These are phyloP conservation scores for Cydonia oblonga DNA, from an alignment of 331 rosid genomes.

Conservation along the genomic window DNA sequence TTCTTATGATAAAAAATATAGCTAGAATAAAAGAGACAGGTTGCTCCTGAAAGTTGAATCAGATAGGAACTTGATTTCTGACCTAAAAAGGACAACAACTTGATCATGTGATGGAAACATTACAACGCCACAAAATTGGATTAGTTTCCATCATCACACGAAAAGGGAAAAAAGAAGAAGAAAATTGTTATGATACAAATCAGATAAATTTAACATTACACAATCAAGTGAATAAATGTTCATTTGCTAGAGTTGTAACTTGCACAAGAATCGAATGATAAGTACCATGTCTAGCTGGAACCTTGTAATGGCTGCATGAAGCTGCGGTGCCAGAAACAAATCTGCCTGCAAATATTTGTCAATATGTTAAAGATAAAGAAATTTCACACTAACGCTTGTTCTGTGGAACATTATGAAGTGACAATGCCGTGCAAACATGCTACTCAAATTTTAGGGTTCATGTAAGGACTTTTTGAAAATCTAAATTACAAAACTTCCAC, in stretches of 20 bases:
- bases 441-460: neutral
- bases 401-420: neutral
- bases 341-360: conserved; percentile 58
- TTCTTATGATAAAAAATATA: neutral
- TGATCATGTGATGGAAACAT: neutral
- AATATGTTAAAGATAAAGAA: neutral
- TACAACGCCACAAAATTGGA: neutral
- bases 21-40: neutral
- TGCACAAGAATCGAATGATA: neutral
- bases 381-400: neutral
- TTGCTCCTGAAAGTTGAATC: neutral
- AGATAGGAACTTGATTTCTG: neutral
- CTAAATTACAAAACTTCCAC: neutral
- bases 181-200: no score
- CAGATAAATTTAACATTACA: neutral
- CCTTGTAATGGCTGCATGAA: conserved; percentile 22
- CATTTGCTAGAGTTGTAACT: neutral
- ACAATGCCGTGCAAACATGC: neutral
- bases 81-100: neutral
- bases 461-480: neutral
- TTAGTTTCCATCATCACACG: neutral
- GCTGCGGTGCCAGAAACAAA: conserved; percentile 68
- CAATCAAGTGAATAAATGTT: neutral
- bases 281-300: conserved; percentile 56
- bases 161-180: neutral